Evolutionary conservation across 495 filamentous ascomycete species (phyloP).

Genomic region (Penicillium psychrofluorescens): DNA sequence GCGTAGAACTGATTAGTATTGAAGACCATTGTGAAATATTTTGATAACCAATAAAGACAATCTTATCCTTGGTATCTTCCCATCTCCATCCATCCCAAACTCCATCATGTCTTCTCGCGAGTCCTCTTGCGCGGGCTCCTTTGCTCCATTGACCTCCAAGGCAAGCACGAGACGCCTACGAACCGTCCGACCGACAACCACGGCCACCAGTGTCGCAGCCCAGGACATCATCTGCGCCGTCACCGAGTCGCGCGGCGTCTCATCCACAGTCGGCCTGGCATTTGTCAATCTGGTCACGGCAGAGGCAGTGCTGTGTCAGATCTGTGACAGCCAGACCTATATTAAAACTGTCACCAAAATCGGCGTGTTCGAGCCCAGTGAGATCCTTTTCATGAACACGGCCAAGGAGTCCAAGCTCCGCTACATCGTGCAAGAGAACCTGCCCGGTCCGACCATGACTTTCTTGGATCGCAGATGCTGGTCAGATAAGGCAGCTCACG

Average conservation of each 20-base stretch:
- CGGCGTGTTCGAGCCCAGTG: constrained; percentile 66
- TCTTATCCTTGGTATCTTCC: too few species aligned
- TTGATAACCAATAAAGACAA: too few species aligned
- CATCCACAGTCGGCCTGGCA: constrained; percentile 81
- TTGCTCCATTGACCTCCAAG: constrained; percentile 17
- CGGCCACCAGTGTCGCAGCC: constrained; percentile 63
- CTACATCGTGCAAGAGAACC: constrained; percentile 63
- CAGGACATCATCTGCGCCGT: constrained; percentile 86
- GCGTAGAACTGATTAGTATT: too few species aligned
- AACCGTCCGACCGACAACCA: constrained; percentile 43
- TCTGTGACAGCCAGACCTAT: constrained; percentile 85
- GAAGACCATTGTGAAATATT: too few species aligned
- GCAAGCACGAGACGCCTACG: constrained; percentile 33
- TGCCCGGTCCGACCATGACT: constrained; percentile 46
- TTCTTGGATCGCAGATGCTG: constrained; percentile 77
- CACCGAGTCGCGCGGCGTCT: constrained; percentile 77
- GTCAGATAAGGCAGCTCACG: constrained; percentile 74
- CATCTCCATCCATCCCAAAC: too few species aligned
- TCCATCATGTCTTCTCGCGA: background rate
- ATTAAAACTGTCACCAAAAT: constrained; percentile 78
- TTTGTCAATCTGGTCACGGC: constrained; percentile 80
- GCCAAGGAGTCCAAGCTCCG: constrained; percentile 72
- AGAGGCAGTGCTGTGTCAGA: constrained; percentile 80
- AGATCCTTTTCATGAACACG: constrained; percentile 65
- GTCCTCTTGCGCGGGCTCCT: constrained; percentile 7